phyloP scores from a whole-genome alignment of 257 asterid genomes.

The Salvia rosmarinus region DNA sequence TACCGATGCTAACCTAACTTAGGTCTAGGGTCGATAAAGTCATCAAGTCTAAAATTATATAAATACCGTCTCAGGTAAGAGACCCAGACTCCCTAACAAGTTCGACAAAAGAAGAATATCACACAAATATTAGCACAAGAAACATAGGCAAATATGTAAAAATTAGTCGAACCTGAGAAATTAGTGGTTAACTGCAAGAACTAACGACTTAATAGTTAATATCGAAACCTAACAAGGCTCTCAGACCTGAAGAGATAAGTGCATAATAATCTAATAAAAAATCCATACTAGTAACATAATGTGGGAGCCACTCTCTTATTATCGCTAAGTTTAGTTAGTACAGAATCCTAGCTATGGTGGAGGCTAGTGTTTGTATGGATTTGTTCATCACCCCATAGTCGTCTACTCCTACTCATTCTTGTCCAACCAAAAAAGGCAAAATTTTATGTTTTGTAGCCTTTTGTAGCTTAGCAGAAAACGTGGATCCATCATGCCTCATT shows the following conservation, averaged over 20 bases:
- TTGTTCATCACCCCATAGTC: conserved; percentile 29
- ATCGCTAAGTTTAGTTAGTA: conserved; percentile 26
- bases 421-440: conserved; percentile 43
- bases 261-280: conserved; percentile 21
- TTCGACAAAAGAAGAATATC: neutral
- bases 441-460: conserved; percentile 38
- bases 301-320: conserved; percentile 40
- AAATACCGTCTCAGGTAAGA: no score
- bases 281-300: conserved; percentile 26
- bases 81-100: no score
- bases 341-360: conserved; percentile 28
- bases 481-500: conserved; percentile 38
- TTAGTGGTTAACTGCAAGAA: neutral
- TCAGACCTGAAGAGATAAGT: neutral
- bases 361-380: conserved; percentile 43
- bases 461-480: conserved; percentile 51
- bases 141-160: no score
- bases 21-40: no score
- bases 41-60: no score
- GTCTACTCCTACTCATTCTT: conserved; percentile 20
- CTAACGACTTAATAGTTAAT: no score
- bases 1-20: no score
- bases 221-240: no score
- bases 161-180: no score
- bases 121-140: neutral